These are phyloP conservation scores for Nadsonia starkeyi-henricii DNA, from an alignment of 1,139 yeast species.

Conservation along the genomic window DNA sequence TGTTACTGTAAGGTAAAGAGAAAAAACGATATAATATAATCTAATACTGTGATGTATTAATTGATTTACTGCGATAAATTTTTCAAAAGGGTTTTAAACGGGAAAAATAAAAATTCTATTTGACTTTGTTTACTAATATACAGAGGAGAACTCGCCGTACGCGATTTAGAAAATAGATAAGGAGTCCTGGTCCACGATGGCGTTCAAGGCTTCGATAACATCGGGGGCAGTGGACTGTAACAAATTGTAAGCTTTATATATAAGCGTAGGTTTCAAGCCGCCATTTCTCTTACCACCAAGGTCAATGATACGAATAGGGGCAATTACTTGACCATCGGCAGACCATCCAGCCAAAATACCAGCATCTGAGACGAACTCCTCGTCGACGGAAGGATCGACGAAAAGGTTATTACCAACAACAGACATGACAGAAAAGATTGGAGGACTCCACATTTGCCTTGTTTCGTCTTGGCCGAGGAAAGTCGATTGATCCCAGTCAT, in stretches of 20 bases:
- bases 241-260: conserved; percentile 21
- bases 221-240: conserved; percentile 12
- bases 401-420: conserved; percentile 55
- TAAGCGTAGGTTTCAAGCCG: conserved; percentile 17
- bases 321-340: conserved; percentile 36
- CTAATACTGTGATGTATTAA: too few relatives aligned
- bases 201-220: conserved; percentile 13
- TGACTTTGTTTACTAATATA: background rate
- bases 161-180: background rate
- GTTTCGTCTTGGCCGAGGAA: conserved; percentile 27
- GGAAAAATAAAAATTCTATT: background rate
- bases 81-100: background rate
- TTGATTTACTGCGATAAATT: too few relatives aligned
- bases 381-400: conserved; percentile 72
- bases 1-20: too few relatives aligned
- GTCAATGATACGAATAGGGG: conserved; percentile 27
- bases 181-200: conserved; percentile 6
- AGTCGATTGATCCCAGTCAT: conserved; percentile 58
- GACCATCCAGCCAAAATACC: conserved; percentile 65
- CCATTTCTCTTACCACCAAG: conserved; percentile 8
- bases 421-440: conserved; percentile 63
- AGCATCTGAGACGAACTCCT: conserved; percentile 75
- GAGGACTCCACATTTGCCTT: conserved; percentile 40
- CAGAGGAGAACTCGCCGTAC: background rate
- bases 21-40: too few relatives aligned